These are phyloP conservation scores for Trichosporon sp. DNA, from an alignment of 1,284 basidiomycete genomes.

Conservation along the genomic window DNA sequence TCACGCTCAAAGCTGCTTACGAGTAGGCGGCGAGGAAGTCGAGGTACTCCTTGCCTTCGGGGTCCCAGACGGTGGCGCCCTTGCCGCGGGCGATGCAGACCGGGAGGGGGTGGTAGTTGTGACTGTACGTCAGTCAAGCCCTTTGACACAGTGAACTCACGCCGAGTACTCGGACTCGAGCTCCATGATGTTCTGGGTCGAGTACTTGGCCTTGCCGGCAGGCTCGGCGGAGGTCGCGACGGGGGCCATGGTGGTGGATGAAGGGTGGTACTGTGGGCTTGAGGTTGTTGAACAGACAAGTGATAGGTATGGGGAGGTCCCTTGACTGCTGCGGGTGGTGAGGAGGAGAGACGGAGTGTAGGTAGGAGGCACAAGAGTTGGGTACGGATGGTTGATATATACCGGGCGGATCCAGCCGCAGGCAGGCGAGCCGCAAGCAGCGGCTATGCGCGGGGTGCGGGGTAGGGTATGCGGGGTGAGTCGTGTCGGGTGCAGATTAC, in stretches of 20 bases:
- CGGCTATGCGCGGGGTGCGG: background rate
- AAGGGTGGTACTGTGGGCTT: background rate
- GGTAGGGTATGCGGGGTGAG: background rate
- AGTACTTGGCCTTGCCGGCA: constrained; percentile 38
- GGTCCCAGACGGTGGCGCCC: constrained; percentile 93
- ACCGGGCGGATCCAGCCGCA: background rate
- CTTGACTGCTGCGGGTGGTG: background rate
- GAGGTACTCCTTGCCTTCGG: constrained; percentile 86
- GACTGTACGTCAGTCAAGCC: constrained; percentile 38
- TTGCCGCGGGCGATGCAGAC: constrained; percentile 86
- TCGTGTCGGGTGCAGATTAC: background rate
- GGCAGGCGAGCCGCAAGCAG: background rate
- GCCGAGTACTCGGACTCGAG: constrained; percentile 66
- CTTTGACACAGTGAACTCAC: constrained; percentile 25
- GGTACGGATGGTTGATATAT: background rate
- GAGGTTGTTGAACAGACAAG: background rate
- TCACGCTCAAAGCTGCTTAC: constrained; percentile 55
- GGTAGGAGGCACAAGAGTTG: background rate
- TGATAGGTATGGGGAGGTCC: background rate
- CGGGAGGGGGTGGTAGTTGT: constrained; percentile 93
- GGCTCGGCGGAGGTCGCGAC: constrained; percentile 58
- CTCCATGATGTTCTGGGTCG: constrained; percentile 63
- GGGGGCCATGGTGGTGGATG: constrained; percentile 26
- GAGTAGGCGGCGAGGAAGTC: constrained; percentile 97
- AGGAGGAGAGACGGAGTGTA: background rate